Evolutionary conservation across 495 filamentous ascomycete species (phyloP).

Genomic region (Neurospora terricola): DNA sequence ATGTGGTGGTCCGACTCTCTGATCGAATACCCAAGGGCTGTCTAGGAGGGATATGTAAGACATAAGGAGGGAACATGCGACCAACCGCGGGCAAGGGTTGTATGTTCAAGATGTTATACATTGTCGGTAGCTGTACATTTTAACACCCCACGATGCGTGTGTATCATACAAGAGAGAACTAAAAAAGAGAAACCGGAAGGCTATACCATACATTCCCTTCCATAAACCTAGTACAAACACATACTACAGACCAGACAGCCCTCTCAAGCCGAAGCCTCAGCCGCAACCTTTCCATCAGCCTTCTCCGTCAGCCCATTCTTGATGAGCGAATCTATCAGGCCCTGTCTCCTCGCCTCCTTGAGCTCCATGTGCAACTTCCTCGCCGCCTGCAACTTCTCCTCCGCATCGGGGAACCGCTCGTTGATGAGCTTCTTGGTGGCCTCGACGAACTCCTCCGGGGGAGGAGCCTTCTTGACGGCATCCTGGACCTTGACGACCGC

Average conservation of each 20-base stretch:
- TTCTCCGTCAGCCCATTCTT: constrained; percentile 3
- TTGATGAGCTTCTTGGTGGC: constrained; percentile 21
- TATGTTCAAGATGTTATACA: not conserved
- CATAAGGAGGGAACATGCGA: not conserved
- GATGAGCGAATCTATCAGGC: constrained; percentile 18
- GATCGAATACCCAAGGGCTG: not conserved
- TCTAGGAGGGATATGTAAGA: not conserved
- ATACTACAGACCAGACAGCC: not conserved
- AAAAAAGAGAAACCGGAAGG: not conserved
- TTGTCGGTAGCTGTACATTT: constrained; percentile 15
- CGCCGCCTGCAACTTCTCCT: constrained; percentile 27
- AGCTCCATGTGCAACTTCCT: constrained; percentile 27
- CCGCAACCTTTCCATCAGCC: constrained; percentile 2
- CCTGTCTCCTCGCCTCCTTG: constrained; percentile 33
- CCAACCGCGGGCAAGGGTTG: not conserved
- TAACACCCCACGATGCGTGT: constrained; percentile 1
- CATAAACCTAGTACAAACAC: constrained; percentile 2
- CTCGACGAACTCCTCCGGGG: constrained; percentile 40
- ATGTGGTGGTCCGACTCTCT: not conserved
- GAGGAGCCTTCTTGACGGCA: constrained; percentile 84
- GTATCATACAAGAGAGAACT: constrained; percentile 9
- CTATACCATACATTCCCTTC: constrained; percentile 3
- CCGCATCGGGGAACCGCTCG: constrained; percentile 30
- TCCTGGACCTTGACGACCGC: constrained; percentile 77
- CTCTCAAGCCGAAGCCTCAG: constrained; percentile 5